Evolutionary conservation across 257 asterid species (phyloP), one percentile per base, ranked within the genome.

Genomic region (Vinca minor): DNA sequence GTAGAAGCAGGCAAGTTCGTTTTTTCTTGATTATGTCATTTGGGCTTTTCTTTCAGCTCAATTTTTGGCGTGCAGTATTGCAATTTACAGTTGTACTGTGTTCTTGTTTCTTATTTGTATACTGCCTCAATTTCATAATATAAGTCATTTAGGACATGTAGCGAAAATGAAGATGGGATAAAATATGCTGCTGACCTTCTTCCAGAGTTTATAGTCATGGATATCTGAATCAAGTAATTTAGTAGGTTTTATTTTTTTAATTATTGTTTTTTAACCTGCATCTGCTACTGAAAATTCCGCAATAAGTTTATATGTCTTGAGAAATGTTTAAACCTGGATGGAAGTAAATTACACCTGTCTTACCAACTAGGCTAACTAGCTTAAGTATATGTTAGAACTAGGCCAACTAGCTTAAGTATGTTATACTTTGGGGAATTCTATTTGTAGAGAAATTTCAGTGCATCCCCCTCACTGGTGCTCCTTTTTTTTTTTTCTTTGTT

Each of bases 1-100:
- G 98, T 68, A 78, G 93, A 81, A 91, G 96, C 85, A 88, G 96
- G 95, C 91, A 83, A 82, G 91, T 80, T 52, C n/a, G n/a, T n/a
- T n/a, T 34, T 34, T 59, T 50, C 2, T 21, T 36, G 26, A 31
- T 56, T 56, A 35, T 54, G 10, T 54, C 32, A 13, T 14, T 36
- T 54, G 5, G 59, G 36, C 26, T 53, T 54, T 28, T 31, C 25
- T 14, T 55, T 55, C 60, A 28, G 41, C 23, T 29, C 23, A 29
- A n/a, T n/a, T n/a, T n/a, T n/a, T n/a, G n/a, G n/a, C 3, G 12
- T 61, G 15, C 25, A 10, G 14, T 13, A 15, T 4, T 59, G 21
- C 48, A 21, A 35, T 32, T 59, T 23, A 4, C 23, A 25, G 38
- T 20, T 55, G 12, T 55, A 31, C 15, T 31, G 1, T 28, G 17